These are phyloP conservation scores for Calcarisporium arbuscula DNA, from an alignment of 2,329 filamentous ascomycete genomes.

Conservation along the genomic window DNA sequence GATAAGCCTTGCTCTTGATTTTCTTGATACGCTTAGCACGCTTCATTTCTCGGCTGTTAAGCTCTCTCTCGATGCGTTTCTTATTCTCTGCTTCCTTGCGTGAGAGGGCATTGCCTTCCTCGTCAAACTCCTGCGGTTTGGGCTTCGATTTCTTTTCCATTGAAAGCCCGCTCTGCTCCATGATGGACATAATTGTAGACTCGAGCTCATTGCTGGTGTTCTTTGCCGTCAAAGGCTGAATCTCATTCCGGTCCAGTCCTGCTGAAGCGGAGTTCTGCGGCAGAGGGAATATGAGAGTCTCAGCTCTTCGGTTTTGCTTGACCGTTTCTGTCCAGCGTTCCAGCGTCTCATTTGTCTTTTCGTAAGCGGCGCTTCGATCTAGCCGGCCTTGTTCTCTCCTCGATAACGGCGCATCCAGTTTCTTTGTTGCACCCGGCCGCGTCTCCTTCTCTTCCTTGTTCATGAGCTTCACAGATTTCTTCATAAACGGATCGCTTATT, in stretches of 20 bases:
- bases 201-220: constrained; percentile 75
- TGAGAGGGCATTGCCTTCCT: constrained; percentile 65
- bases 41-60: constrained; percentile 82
- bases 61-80: constrained; percentile 72
- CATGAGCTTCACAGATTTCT: constrained; percentile 72
- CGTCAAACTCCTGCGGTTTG: constrained; percentile 57
- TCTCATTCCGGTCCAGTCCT: constrained; percentile 55
- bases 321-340: constrained; percentile 92
- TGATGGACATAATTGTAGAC: constrained; percentile 76
- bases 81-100: constrained; percentile 65
- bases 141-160: constrained; percentile 38
- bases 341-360: constrained; percentile 86
- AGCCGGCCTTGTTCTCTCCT: constrained; percentile 82
- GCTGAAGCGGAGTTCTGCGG: constrained; percentile 61
- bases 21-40: constrained; percentile 93
- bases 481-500: constrained; percentile 67
- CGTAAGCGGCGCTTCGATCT: constrained; percentile 75
- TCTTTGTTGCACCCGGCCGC: constrained; percentile 46
- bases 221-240: constrained; percentile 56
- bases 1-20: constrained; percentile 96
- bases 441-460: constrained; percentile 52
- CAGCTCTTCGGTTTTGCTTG: constrained; percentile 85
- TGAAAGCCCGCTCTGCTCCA: constrained; percentile 78
- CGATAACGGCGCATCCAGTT: constrained; percentile 74
- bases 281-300: constrained; percentile 84